phyloP scores from a whole-genome alignment of 192 early-diverging fungal species.

The Backusella macrospora region DNA sequence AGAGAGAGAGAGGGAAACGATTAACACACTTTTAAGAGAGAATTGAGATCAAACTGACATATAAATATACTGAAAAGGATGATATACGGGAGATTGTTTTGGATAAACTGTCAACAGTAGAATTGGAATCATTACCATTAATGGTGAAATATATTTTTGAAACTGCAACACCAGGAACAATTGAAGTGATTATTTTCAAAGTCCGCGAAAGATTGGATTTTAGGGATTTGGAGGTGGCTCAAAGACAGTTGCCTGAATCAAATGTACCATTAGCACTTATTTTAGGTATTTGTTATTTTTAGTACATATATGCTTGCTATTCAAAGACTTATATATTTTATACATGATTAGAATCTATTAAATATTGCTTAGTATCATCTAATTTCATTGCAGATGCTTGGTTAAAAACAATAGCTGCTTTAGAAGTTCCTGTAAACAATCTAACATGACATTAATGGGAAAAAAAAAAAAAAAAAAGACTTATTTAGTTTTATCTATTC shows the following conservation, averaged over 20 bases:
- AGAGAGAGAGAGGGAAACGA: neutral
- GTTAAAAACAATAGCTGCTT: slow-evolving; percentile 61
- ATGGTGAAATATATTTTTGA: slow-evolving; percentile 76
- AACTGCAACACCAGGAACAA: slow-evolving; percentile 54
- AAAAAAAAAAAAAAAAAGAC: neutral
- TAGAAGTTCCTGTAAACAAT: slow-evolving; percentile 47
- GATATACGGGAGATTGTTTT: slow-evolving; percentile 62
- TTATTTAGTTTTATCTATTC: neutral
- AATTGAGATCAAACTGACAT: neutral
- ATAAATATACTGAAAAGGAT: slow-evolving; percentile 21
- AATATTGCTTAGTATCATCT: slow-evolving; percentile 65
- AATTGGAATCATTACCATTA: slow-evolving; percentile 70
- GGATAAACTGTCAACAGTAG: slow-evolving; percentile 63
- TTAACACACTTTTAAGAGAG: neutral
- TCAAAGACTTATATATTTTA: neutral
- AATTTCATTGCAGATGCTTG: slow-evolving; percentile 72
- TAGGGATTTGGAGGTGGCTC: slow-evolving; percentile 56
- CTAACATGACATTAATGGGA: neutral
- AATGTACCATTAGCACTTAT: slow-evolving; percentile 45
- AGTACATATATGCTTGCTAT: neutral
- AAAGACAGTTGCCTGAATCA: slow-evolving; percentile 22
- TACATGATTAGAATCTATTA: slow-evolving; percentile 58
- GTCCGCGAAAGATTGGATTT: slow-evolving; percentile 69
- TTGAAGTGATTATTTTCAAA: slow-evolving; percentile 44
- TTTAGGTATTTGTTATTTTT: slow-evolving; percentile 35